These are phyloP conservation scores for Torrubiella hemipterigena DNA, from an alignment of 2,329 filamentous ascomycete genomes.

Conservation along the genomic window DNA sequence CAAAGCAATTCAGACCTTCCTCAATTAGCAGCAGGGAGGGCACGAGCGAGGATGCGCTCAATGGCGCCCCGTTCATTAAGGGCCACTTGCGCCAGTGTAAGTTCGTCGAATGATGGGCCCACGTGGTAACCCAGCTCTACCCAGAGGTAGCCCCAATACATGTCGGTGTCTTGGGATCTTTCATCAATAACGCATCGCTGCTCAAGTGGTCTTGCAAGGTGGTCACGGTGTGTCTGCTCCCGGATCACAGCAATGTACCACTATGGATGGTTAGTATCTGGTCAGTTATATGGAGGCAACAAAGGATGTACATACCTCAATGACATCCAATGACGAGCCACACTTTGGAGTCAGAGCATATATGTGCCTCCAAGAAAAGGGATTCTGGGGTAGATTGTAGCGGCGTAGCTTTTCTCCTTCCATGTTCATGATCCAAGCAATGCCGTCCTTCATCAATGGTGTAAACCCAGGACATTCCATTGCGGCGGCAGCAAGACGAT, in stretches of 20 bases:
- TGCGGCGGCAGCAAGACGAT: constrained; percentile 37
- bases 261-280: constrained; percentile 16
- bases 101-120: constrained; percentile 29
- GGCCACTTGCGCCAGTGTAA: constrained; percentile 35
- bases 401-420: constrained; percentile 19
- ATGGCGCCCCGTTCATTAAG: constrained; percentile 34
- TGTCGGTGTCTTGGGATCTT: constrained; percentile 19
- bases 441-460: constrained; percentile 46
- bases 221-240: constrained; percentile 32
- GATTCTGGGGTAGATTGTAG: constrained; percentile 35
- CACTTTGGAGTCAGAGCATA: constrained; percentile 39
- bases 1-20: too few species aligned
- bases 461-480: constrained; percentile 51
- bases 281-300: not conserved
- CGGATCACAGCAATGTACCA: constrained; percentile 46
- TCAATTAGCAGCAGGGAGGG: constrained; percentile 14
- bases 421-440: constrained; percentile 31
- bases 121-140: constrained; percentile 29
- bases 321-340: constrained; percentile 34
- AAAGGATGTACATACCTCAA: constrained; percentile 33
- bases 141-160: constrained; percentile 42
- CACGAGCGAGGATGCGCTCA: constrained; percentile 34
- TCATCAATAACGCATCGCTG: constrained; percentile 27
- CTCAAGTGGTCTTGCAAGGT: constrained; percentile 25
- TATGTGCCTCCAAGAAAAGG: constrained; percentile 37